Base-by-base conservation (phyloP, 139 green algal species). In the Coelastrella sp. region DNA sequence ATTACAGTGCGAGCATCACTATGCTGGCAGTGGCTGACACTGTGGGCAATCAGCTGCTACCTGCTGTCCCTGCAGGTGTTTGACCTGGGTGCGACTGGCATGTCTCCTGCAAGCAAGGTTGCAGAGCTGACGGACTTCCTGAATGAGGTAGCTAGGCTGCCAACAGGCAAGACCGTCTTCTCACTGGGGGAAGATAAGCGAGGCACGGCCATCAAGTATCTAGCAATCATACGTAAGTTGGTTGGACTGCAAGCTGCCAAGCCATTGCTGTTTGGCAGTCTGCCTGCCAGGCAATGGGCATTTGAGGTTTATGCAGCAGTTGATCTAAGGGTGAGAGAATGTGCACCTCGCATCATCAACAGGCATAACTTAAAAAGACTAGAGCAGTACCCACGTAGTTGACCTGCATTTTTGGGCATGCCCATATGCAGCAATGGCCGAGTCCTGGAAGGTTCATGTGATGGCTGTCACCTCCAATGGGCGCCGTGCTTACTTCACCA, bases 381-480 rank as follows among this genome's bases (percentile, higher is more conserved):
- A n/a, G n/a, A n/a, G n/a, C n/a, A n/a, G n/a, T n/a, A n/a, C n/a
- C n/a, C n/a, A n/a, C n/a, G n/a, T n/a, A n/a, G n/a, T n/a, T n/a
- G n/a, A n/a, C n/a, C n/a, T n/a, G n/a, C n/a, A n/a, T n/a, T n/a
- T n/a, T n/a, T 57, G 13, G 13, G 17, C 35, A 40, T 53, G 4
- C 7, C 11, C 30, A 9, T 41, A 3, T 72, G 57, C 83, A 93
- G 90, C 91, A 15, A 85, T 68, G 23, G 68, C 80, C 5, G 92
- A 96, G 88, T 97, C 94, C 23, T 75, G 71, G 32, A 88, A 87
- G 79, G 84, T 98, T 38, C 95, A 98, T 59, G 89, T 99, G 25
- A 79, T 98, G 68, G 96, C 93, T 2, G 88, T 98, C 23, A 96
- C 94, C 1, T 90, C 93, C 13, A 95, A 98, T 71, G 96, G 96